Base-by-base conservation (phyloP, 306 rosid genomes). In the Senna tora region DNA sequence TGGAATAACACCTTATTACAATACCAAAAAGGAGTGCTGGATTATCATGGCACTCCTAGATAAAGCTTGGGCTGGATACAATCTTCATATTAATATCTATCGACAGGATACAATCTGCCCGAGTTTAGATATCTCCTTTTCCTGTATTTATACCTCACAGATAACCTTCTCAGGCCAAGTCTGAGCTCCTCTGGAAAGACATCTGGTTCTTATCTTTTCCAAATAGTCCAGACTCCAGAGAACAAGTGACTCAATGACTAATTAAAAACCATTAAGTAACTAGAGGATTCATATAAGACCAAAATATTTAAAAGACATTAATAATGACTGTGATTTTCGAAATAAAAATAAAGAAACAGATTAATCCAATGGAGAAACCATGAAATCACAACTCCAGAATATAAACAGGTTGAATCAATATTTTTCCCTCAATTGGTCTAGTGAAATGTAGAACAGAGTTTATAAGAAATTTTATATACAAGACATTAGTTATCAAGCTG, bases 381-480 rank as follows among this genome's bases (percentile, higher is more conserved):
- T 25, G 30, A 25, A 25, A 14, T 21, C 32, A 39, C 39, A 66
- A 61, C 60, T 52, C 54, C 28, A 12, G 19, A 8, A 25, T 67
- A 83, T 71, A 43, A 71, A 73, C 72, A 82, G 55, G 59, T 58
- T 76, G 62, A 60, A 80, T 80, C 66, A 65, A 84, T 67, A 67
- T 68, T 75, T 78, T 80, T 67, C 36, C 66, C 50, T 46, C 69
- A 66, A 32, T 12, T 56, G 57, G 69, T 73, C 81, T 67, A 53
- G 34, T 20, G 63, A 69, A 62, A 83, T 75, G 80, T 63, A 61
- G 30, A 25, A 25, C 30, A n/a, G 32, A 68, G 65, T 83, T 62
- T 46, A 25, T 25, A 25, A 65, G 67, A 73, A 63, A 88, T 77
- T 62, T 61, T 75, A 81, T 81, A 67, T 81, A 86, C 92, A 88